Conservation (phyloP, 306 rosid species). For the Rubus parviflorus region DNA sequence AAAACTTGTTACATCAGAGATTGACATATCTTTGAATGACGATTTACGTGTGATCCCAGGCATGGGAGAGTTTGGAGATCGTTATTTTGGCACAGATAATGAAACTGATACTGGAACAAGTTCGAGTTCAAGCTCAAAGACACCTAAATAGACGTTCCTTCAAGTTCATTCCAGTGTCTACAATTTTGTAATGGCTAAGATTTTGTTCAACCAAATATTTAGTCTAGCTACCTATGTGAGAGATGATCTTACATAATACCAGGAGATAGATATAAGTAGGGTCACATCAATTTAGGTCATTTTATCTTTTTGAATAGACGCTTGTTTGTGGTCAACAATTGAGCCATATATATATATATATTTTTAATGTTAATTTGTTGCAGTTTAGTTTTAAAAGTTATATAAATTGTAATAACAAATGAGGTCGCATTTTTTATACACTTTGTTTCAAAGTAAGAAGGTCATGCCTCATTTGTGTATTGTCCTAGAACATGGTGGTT, state of each 20-base stretch:
- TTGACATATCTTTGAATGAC: slow-evolving; percentile 15
- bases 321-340: too few relatives aligned
- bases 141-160: background rate
- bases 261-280: background rate
- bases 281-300: too few relatives aligned
- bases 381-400: too few relatives aligned
- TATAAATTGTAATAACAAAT: too few relatives aligned
- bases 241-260: background rate
- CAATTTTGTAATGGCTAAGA: background rate
- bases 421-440: too few relatives aligned
- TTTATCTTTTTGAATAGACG: too few relatives aligned
- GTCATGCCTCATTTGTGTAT: too few relatives aligned
- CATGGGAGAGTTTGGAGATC: slow-evolving; percentile 30
- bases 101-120: background rate
- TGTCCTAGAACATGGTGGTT: too few relatives aligned
- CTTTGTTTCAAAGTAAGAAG: too few relatives aligned
- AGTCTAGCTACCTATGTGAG: background rate
- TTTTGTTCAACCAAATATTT: background rate
- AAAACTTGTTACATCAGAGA: slow-evolving; percentile 26
- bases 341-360: too few relatives aligned
- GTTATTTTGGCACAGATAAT: slow-evolving; percentile 25
- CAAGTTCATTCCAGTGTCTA: background rate
- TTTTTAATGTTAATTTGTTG: too few relatives aligned
- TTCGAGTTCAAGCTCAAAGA: background rate
- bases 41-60: slow-evolving; percentile 20